Evolutionary conservation across 2,329 filamentous ascomycete genomes (phyloP).

Genomic region (Bisporella sp.): DNA sequence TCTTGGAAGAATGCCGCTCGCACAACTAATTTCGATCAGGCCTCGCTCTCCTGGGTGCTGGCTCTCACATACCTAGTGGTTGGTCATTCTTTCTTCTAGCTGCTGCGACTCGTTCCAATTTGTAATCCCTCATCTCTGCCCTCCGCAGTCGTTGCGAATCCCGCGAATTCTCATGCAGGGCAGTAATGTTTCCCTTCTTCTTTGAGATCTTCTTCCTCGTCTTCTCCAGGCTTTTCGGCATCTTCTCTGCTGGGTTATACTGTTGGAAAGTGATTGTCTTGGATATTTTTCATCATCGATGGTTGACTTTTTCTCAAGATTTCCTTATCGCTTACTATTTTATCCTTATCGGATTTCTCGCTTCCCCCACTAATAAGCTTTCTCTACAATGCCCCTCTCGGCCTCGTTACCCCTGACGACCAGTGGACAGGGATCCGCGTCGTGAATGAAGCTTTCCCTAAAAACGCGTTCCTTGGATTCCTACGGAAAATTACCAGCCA

Average conservation of each 20-base stretch:
- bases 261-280: background rate
- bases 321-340: slow-evolving; percentile 8
- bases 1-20: slow-evolving; percentile 68
- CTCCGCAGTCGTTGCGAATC: slow-evolving; percentile 76
- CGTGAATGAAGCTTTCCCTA: no score
- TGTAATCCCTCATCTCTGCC: slow-evolving; percentile 75
- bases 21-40: slow-evolving; percentile 43
- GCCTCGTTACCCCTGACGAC: no score
- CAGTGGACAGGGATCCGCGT: no score
- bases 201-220: slow-evolving; percentile 85
- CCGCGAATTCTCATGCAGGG: slow-evolving; percentile 81
- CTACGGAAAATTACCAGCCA: no score
- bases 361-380: no score
- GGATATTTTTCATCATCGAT: background rate
- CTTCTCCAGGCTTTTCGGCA: slow-evolving; percentile 75
- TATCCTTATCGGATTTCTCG: no score
- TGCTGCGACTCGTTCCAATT: slow-evolving; percentile 65
- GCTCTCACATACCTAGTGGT: slow-evolving; percentile 51
- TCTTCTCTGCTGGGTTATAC: slow-evolving; percentile 33
- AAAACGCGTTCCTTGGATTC: no score
- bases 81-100: slow-evolving; percentile 67
- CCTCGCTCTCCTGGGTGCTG: slow-evolving; percentile 1
- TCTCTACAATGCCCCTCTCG: no score
- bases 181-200: slow-evolving; percentile 63
- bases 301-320: background rate